Base-by-base conservation (phyloP, 371 early-diverging fungal species). In the Fennellomyces sp. region DNA sequence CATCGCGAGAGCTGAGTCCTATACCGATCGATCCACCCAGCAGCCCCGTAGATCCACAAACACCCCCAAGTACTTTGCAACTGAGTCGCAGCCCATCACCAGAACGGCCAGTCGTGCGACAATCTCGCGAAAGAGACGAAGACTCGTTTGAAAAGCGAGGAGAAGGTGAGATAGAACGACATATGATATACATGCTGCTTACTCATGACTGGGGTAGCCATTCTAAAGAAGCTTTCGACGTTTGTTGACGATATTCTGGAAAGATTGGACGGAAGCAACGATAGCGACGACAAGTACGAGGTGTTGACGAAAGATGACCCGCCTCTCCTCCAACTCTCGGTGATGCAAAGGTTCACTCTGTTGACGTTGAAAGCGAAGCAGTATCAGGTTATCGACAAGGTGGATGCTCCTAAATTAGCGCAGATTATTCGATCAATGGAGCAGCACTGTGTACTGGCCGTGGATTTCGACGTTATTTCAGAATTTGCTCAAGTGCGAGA, bases 101-200 rank as follows among this genome's bases (percentile, higher is more conserved):
- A 31, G 49, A 47, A 17, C 13, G 15, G 21, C 6, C 17, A 17
- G 41, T 23, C 1, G 15, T n/a, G 4, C n/a, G 13, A 29, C 17
- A 52, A 31, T 11, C 11, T n/a, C 11, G 29, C 36, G 26, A 29
- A 27, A 21, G 52, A 54, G 5, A 5, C 42, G 10, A 47, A 17
- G 54, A 30, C 23, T 56, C 54, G 23, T 25, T 61, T 13, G 61
- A 61, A 13, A 31, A 52, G 19, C 55, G 55, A 8, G 39, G 55
- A 36, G 28, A 54, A 54, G 55, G 55, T 39, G n/a, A 52, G 15
- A 5, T 13, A 28, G 15, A 50, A 26, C 8, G 41, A 19, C 28
- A 58, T 2, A 50, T 35, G 8, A 35, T 50, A 38, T 23, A n/a
- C n/a, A n/a, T n/a, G n/a, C n/a, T n/a, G n/a, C n/a, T n/a, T n/a